Evolutionary conservation across 805 yeast species (phyloP).

Genomic region (Brettanomyces bruxellensis): DNA sequence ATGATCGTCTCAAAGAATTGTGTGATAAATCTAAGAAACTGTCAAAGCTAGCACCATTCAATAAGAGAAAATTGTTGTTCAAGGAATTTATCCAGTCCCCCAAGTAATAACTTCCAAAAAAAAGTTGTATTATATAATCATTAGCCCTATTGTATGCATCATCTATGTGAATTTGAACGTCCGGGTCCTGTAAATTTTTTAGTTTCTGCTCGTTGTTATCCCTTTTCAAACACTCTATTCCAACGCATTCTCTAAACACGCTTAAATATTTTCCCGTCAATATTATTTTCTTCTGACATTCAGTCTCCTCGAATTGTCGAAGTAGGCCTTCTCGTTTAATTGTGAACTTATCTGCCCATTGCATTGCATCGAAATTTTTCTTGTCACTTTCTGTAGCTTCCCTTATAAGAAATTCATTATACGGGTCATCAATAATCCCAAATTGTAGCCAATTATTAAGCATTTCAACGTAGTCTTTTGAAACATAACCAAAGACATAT

Average conservation of each 20-base stretch:
- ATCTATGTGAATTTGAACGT: slow-evolving; percentile 44
- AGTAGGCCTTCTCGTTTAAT: slow-evolving; percentile 70
- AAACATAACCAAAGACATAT: slow-evolving; percentile 45
- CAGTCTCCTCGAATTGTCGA: slow-evolving; percentile 45
- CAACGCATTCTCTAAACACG: slow-evolving; percentile 43
- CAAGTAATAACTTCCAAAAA: slow-evolving; percentile 54
- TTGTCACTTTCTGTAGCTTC: slow-evolving; percentile 13
- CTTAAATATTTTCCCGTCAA: slow-evolving; percentile 81
- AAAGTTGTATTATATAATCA: slow-evolving; percentile 42
- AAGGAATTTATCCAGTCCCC: slow-evolving; percentile 36
- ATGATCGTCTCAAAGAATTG: slow-evolving; percentile 40
- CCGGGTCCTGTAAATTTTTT: slow-evolving; percentile 23
- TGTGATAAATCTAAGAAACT: slow-evolving; percentile 42
- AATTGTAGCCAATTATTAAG: slow-evolving; percentile 69
- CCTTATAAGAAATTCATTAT: slow-evolving; percentile 73
- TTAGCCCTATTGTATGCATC: slow-evolving; percentile 65
- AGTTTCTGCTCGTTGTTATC: slow-evolving; percentile 3
- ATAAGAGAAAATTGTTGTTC: slow-evolving; percentile 49
- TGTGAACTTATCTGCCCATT: slow-evolving; percentile 70
- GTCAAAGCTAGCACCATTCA: slow-evolving; percentile 41
- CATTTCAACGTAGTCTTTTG: slow-evolving; percentile 56
- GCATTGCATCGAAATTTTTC: slow-evolving; percentile 35
- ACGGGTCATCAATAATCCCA: slow-evolving; percentile 72
- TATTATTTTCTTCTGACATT: slow-evolving; percentile 54
- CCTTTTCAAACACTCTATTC: not conserved